Conservation (phyloP, 805 yeast genomes). For the Candida glaebosa region DNA sequence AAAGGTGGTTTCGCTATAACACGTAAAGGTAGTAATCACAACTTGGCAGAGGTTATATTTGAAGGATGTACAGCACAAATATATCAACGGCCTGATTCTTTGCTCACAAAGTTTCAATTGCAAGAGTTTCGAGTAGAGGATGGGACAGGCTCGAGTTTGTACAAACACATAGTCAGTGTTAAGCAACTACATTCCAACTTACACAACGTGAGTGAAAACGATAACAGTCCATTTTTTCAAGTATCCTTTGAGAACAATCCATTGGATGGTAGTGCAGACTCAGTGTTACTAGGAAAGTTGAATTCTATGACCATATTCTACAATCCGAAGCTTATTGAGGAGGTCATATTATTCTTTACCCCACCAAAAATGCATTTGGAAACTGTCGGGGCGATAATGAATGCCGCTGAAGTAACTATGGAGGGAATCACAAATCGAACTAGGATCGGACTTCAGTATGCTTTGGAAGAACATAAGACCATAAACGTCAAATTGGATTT, state of each 20-base stretch:
- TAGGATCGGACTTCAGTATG: conserved; percentile 86
- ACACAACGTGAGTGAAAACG: conserved; percentile 14
- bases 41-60: conserved; percentile 74
- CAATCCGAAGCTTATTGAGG: conserved; percentile 79
- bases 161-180: conserved; percentile 83
- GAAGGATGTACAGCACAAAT: conserved; percentile 77
- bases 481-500: conserved; percentile 80
- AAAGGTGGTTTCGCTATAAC: conserved; percentile 74
- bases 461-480: conserved; percentile 92
- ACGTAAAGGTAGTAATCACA: conserved; percentile 34
- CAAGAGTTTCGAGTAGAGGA: conserved; percentile 85
- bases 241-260: conserved; percentile 85
- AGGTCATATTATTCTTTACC: conserved; percentile 68
- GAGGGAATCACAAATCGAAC: conserved; percentile 90
- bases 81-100: conserved; percentile 76
- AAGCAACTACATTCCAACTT: conserved; percentile 52
- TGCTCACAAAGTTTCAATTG: conserved; percentile 64
- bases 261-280: conserved; percentile 77
- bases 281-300: conserved; percentile 66
- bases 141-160: conserved; percentile 74
- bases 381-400: conserved; percentile 84
- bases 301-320: conserved; percentile 88
- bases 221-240: conserved; percentile 69
- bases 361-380: conserved; percentile 86
- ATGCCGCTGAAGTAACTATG: conserved; percentile 92